Evolutionary conservation across 768 basidiomycete genomes (phyloP).

Genomic region (Trametes cinnabarina): DNA sequence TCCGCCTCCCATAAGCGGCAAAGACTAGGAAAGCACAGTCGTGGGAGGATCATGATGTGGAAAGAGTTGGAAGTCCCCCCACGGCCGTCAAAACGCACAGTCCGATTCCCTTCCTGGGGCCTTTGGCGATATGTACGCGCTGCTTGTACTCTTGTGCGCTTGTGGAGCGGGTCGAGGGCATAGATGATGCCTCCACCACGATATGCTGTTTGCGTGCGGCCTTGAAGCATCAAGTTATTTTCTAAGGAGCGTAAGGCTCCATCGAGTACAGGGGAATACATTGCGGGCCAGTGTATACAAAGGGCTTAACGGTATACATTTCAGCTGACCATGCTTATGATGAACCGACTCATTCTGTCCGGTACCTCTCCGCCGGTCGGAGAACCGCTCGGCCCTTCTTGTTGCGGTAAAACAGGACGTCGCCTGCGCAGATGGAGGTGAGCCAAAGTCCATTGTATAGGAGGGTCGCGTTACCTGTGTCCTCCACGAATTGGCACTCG

Average conservation of each 20-base stretch:
- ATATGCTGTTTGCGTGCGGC: neutral
- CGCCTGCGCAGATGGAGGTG: conserved; percentile 10
- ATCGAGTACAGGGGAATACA: neutral
- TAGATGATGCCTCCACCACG: too few species aligned
- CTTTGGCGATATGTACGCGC: neutral
- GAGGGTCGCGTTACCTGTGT: conserved; percentile 26
- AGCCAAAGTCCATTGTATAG: neutral
- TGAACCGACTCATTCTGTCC: neutral
- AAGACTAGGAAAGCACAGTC: neutral
- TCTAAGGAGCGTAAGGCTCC: neutral
- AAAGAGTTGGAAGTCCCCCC: neutral
- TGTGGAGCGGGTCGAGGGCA: too few species aligned
- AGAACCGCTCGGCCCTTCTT: conserved; percentile 22
- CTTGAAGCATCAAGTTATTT: neutral
- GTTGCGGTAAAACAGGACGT: conserved; percentile 30
- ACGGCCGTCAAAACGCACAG: neutral
- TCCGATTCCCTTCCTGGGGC: neutral
- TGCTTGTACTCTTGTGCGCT: neutral
- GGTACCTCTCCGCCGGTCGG: conserved; percentile 20
- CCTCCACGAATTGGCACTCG: conserved; percentile 36
- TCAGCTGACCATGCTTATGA: neutral
- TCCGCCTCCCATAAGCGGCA: neutral
- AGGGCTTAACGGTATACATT: neutral
- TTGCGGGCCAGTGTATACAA: neutral
- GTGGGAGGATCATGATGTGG: neutral